Evolutionary conservation across 2,329 filamentous ascomycete genomes (phyloP).

Genomic region (Biscogniauxia mediterranea): DNA sequence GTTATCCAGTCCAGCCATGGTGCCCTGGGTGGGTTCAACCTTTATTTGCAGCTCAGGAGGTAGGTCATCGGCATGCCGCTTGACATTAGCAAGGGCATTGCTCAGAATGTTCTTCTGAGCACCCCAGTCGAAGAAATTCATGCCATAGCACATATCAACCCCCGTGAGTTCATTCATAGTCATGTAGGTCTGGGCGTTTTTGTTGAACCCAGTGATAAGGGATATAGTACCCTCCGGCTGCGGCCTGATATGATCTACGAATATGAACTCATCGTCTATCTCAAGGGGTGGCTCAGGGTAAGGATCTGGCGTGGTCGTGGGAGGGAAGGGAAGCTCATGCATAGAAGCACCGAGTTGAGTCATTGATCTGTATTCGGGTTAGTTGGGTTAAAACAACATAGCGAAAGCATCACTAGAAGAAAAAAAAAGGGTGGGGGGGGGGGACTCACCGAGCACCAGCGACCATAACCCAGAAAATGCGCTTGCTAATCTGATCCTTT

Average conservation of each 20-base stretch:
- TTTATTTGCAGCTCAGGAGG: slow-evolving; percentile 67
- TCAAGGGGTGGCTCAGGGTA: slow-evolving; percentile 80
- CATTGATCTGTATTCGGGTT: slow-evolving; percentile 56
- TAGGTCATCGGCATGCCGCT: slow-evolving; percentile 64
- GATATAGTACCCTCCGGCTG: slow-evolving; percentile 69
- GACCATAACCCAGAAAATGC: slow-evolving; percentile 83
- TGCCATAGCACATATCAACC: slow-evolving; percentile 80
- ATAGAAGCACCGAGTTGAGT: slow-evolving; percentile 73
- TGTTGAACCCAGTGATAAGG: slow-evolving; percentile 75
- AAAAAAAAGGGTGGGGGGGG: not conserved
- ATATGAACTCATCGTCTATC: slow-evolving; percentile 81
- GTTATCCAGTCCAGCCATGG: slow-evolving; percentile 37
- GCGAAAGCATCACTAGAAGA: not conserved
- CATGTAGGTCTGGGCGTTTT: slow-evolving; percentile 73
- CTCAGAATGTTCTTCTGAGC: slow-evolving; percentile 73
- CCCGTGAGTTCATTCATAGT: slow-evolving; percentile 77
- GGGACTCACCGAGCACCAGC: slow-evolving; percentile 63
- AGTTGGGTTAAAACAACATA: slow-evolving; percentile 12
- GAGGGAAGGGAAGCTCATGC: slow-evolving; percentile 71
- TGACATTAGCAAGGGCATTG: slow-evolving; percentile 68
- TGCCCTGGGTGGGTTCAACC: slow-evolving; percentile 38
- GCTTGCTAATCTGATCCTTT: slow-evolving; percentile 69
- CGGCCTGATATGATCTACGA: slow-evolving; percentile 64
- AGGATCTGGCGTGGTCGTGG: slow-evolving; percentile 70
- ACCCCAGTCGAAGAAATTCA: slow-evolving; percentile 73